These are phyloP conservation scores for Rhizoctonia solani DNA, from an alignment of 1,284 basidiomycete genomes.

Conservation along the genomic window DNA sequence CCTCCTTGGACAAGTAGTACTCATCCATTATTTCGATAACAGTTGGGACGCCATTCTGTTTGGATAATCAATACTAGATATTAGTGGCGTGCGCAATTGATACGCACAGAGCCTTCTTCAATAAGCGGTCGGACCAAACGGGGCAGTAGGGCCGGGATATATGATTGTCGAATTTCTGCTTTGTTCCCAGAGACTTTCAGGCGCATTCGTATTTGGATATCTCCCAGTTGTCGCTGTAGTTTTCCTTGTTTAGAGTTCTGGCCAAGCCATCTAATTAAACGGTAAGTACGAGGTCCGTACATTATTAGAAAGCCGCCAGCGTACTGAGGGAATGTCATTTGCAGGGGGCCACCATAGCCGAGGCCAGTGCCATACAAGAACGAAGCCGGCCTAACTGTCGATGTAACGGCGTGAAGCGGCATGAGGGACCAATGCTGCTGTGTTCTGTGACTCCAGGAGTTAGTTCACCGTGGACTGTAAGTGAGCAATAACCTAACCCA, in stretches of 20 bases:
- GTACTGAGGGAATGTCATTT: slow-evolving; percentile 81
- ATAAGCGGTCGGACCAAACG: slow-evolving; percentile 80
- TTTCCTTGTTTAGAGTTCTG: slow-evolving; percentile 94
- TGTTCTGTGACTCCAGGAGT: slow-evolving; percentile 54
- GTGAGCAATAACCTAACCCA: slow-evolving; percentile 59
- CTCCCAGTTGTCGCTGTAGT: slow-evolving; percentile 77
- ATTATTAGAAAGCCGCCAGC: slow-evolving; percentile 44
- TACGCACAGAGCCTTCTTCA: slow-evolving; percentile 56
- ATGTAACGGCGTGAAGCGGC: slow-evolving; percentile 90
- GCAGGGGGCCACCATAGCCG: slow-evolving; percentile 67
- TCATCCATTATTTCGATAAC: slow-evolving; percentile 91
- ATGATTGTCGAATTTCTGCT: slow-evolving; percentile 86
- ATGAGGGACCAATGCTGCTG: slow-evolving; percentile 97
- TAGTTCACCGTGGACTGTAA: slow-evolving; percentile 5
- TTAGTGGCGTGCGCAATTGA: not conserved
- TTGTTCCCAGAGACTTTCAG: slow-evolving; percentile 89
- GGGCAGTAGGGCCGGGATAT: slow-evolving; percentile 83
- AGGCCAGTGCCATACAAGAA: slow-evolving; percentile 72
- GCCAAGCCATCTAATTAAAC: slow-evolving; percentile 79
- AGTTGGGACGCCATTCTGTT: slow-evolving; percentile 73
- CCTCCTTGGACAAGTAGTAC: slow-evolving; percentile 91
- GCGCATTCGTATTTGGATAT: slow-evolving; percentile 95
- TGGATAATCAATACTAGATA: not conserved
- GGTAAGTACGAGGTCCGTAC: not conserved
- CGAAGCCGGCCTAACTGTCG: slow-evolving; percentile 84